A percentile compares a stretch with the other conserved stretches of the same genome.
phyloP scores from a whole-genome alignment of 257 asterid species.

The Jacaranda copaia region DNA sequence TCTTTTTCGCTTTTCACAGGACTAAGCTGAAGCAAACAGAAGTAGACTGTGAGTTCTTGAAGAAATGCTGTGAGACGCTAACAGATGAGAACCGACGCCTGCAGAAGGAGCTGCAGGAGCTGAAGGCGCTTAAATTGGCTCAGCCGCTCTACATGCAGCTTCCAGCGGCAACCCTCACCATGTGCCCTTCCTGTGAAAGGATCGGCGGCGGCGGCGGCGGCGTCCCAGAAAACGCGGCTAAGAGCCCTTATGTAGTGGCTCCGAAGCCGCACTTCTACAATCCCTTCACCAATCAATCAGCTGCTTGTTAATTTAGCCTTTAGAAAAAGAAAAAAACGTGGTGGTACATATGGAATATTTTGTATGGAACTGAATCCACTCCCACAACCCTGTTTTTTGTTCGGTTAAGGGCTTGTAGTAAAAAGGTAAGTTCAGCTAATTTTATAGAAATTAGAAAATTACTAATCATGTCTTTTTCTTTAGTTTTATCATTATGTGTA shows the following conservation, averaged over 20 bases:
- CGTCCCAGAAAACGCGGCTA: slow-evolving; percentile 48
- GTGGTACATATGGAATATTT: slow-evolving; percentile 34
- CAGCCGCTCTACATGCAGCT: slow-evolving; percentile 86
- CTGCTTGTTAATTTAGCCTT: slow-evolving; percentile 57
- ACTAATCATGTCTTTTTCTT: slow-evolving; percentile 42
- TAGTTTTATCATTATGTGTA: slow-evolving; percentile 3
- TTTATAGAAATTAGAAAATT: slow-evolving; percentile 39
- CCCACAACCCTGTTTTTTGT: slow-evolving; percentile 54
- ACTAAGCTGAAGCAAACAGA: slow-evolving; percentile 98
- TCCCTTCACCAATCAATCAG: slow-evolving; percentile 65
- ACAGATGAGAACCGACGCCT: slow-evolving; percentile 92
- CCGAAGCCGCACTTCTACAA: slow-evolving; percentile 64
- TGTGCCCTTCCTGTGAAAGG: slow-evolving; percentile 89
- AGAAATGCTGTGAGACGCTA: slow-evolving; percentile 87
- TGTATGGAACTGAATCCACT: slow-evolving; percentile 4
- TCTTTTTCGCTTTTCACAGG: slow-evolving; percentile 41
- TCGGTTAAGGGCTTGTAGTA: slow-evolving; percentile 54
- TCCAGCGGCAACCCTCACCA: slow-evolving; percentile 83
- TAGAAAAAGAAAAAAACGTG: neutral
- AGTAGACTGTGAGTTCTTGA: slow-evolving; percentile 89
- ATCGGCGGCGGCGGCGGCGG: slow-evolving; percentile 57
- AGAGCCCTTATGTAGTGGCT: slow-evolving; percentile 56
- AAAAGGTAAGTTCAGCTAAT: slow-evolving; percentile 31
- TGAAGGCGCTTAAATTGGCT: slow-evolving; percentile 73
- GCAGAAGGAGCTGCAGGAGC: slow-evolving; percentile 87